Evolutionary conservation across 352 stramenopile genomes (phyloP).

Genomic region (Phytophthora tentaculata): DNA sequence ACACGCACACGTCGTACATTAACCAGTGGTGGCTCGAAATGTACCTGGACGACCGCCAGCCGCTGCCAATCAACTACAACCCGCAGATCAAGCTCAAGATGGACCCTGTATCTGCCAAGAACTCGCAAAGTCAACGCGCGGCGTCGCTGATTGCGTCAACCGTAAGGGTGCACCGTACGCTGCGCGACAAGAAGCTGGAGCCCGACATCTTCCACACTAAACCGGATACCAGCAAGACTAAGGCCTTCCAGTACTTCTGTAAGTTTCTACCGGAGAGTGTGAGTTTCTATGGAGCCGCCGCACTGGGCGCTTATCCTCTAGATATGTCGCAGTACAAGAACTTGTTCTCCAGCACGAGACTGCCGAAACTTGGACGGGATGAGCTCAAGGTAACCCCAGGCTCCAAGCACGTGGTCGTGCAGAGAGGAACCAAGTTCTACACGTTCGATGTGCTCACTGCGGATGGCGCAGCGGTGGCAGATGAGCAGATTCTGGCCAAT

Average conservation of each 20-base stretch:
- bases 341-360: conserved; percentile 84
- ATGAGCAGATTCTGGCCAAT: conserved; percentile 85
- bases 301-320: conserved; percentile 85
- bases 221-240: conserved; percentile 77
- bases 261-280: conserved; percentile 83
- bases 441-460: conserved; percentile 84
- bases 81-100: conserved; percentile 91
- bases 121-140: conserved; percentile 81
- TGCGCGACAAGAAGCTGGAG: conserved; percentile 82
- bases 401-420: conserved; percentile 86
- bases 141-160: conserved; percentile 88
- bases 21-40: conserved; percentile 94
- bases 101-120: conserved; percentile 83
- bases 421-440: conserved; percentile 88
- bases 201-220: conserved; percentile 93
- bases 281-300: conserved; percentile 90
- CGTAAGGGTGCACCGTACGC: conserved; percentile 82
- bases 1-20: conserved; percentile 92
- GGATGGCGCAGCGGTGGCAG: conserved; percentile 59
- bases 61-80: conserved; percentile 92
- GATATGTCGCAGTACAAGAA: conserved; percentile 94
- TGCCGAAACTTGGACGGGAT: conserved; percentile 73
- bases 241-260: conserved; percentile 80
- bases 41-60: conserved; percentile 89
- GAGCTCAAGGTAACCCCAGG: conserved; percentile 66